Evolutionary conservation across 2,329 filamentous ascomycete genomes (phyloP).

Genomic region (Sclerotinia spermophila): DNA sequence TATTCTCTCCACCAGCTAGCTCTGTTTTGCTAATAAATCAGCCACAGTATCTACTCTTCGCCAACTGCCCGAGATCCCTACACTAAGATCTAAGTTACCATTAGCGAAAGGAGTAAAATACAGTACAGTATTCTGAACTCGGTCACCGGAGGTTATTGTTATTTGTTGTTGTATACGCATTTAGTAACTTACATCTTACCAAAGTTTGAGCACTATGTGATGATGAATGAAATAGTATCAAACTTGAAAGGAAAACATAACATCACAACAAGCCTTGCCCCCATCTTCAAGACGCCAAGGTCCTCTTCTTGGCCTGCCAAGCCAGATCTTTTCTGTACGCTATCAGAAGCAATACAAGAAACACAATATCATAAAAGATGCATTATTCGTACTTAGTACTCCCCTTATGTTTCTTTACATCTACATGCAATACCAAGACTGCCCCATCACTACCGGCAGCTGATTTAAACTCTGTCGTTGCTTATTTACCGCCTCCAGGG

Average conservation of each 20-base stretch:
- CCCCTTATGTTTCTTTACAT: too few species aligned
- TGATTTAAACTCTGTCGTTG: not conserved
- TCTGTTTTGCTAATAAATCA: not conserved
- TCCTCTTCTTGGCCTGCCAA: not conserved
- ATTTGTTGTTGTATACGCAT: not conserved
- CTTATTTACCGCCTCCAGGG: constrained; percentile 2
- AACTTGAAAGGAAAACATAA: too few species aligned
- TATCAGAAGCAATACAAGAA: not conserved
- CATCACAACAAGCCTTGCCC: not conserved
- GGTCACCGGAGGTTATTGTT: too few species aligned
- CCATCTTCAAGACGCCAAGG: not conserved
- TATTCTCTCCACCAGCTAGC: too few species aligned
- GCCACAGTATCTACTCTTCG: not conserved
- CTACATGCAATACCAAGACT: not conserved
- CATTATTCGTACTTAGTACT: not conserved
- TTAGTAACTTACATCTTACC: not conserved
- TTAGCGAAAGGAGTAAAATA: too few species aligned
- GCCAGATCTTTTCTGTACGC: not conserved
- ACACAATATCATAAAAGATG: not conserved
- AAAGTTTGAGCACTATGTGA: not conserved
- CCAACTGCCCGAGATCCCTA: not conserved
- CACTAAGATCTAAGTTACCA: not conserved
- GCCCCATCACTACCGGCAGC: not conserved
- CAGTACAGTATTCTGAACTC: not conserved
- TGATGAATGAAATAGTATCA: too few species aligned